Percentiles rank a stretch among this genome's conserved stretches.
phyloP scores from a whole-genome alignment of 805 yeast genomes.

The Ogataea nakhonphanomensis region DNA sequence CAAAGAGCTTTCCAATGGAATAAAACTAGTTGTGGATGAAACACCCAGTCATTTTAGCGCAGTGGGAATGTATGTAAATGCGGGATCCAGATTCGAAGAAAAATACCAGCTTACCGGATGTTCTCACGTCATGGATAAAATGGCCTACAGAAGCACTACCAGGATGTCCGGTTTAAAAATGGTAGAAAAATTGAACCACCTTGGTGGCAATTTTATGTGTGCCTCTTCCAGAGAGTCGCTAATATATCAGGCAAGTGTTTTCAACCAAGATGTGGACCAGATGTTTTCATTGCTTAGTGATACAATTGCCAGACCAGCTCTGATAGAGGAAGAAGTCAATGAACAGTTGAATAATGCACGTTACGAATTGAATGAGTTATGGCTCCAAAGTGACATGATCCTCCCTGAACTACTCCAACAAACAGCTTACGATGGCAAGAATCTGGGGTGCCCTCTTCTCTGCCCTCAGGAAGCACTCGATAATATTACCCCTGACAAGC shows the following conservation, averaged over 20 bases:
- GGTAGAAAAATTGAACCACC: constrained; percentile 67
- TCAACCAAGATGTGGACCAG: constrained; percentile 75
- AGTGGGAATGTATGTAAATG: constrained; percentile 81
- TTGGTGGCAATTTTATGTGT: constrained; percentile 95
- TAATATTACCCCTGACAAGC: constrained; percentile 46
- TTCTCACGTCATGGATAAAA: constrained; percentile 78
- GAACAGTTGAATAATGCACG: constrained; percentile 71
- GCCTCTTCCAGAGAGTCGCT: constrained; percentile 88
- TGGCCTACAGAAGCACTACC: constrained; percentile 76
- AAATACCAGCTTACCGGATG: constrained; percentile 57
- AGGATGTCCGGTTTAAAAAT: constrained; percentile 60
- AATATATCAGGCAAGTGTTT: constrained; percentile 92
- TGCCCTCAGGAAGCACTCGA: constrained; percentile 72
- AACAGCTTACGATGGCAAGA: constrained; percentile 68
- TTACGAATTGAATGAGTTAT: constrained; percentile 80
- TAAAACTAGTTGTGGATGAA: constrained; percentile 78
- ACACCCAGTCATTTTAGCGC: constrained; percentile 91
- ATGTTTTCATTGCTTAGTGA: constrained; percentile 78
- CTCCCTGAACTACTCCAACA: constrained; percentile 89
- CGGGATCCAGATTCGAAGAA: constrained; percentile 84
- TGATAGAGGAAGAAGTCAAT: constrained; percentile 65
- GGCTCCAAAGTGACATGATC: constrained; percentile 77
- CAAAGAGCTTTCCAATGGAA: constrained; percentile 63
- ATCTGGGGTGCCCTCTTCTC: constrained; percentile 81
- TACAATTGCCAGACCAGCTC: constrained; percentile 68